Conservation (phyloP, 176 grass and related monocot species). For the Lolium multiflorum region DNA sequence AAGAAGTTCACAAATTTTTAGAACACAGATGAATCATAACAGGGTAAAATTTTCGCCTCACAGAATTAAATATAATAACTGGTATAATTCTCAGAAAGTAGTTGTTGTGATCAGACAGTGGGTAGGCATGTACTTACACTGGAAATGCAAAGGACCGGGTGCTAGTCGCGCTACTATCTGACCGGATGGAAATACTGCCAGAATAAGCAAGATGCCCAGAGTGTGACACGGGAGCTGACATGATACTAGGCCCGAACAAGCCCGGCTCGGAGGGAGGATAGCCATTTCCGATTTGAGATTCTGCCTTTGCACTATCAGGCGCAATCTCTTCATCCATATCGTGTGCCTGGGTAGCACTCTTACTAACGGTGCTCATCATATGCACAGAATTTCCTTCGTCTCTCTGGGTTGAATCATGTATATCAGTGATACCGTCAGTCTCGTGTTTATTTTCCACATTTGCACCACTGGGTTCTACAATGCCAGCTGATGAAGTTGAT, state of each 20-base stretch:
- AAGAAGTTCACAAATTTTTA: not conserved
- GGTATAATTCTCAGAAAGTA: not conserved
- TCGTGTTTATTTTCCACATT: slow-evolving; percentile 24
- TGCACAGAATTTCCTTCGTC: not conserved
- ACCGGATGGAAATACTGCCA: slow-evolving; percentile 74
- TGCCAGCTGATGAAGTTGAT: slow-evolving; percentile 20
- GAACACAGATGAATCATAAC: not conserved
- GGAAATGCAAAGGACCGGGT: slow-evolving; percentile 91
- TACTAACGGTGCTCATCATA: not conserved
- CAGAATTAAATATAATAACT: too few relatives aligned
- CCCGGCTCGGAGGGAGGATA: slow-evolving; percentile 21
- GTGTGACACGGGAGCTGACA: slow-evolving; percentile 51
- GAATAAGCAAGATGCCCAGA: slow-evolving; percentile 71
- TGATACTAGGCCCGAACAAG: slow-evolving; percentile 46
- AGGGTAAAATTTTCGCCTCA: not conserved
- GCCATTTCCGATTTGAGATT: not conserved
- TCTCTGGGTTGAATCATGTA: slow-evolving; percentile 30
- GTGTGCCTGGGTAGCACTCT: not conserved
- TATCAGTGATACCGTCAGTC: not conserved
- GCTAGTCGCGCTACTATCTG: slow-evolving; percentile 87
- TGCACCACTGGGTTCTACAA: not conserved
- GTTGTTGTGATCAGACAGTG: not conserved
- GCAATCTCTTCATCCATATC: not conserved
- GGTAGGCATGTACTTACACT: slow-evolving; percentile 56
- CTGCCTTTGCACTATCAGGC: slow-evolving; percentile 22